Base-by-base conservation (phyloP, 495 filamentous ascomycete species). In the Aspergillus ellipticus region DNA sequence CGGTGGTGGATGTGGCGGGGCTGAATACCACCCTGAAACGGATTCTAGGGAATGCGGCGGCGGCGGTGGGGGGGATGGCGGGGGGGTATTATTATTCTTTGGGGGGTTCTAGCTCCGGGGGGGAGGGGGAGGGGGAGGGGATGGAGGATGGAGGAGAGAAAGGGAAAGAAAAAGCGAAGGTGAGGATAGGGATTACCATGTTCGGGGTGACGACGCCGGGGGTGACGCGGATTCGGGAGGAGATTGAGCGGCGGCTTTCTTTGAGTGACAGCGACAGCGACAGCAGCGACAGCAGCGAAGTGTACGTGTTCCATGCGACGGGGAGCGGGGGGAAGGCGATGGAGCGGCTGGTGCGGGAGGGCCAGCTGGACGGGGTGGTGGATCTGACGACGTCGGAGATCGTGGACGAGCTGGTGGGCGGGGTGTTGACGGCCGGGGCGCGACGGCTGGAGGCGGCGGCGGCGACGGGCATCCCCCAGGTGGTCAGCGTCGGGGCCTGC, bases 301-400 rank as follows among this genome's bases (percentile, higher is more conserved):
- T 82, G 9, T 85, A 81, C 55, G 73, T 87, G 10, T 89, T 89
- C 60, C 86, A 89, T 56, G 84, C 85, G 7, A 89, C 86, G 0
- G 87, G 86, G 1, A 70, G 78, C 16, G 86, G 87, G 3, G 86
- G 86, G 0, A 71, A 75, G 21, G 83, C 85, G 1, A 81, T 90
- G 86, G 87, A 90, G 64, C 71, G 83, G 1, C 66, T 89, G 3
- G 68, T 86, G 0, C 31, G 48, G 1, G 80, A 85, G 46, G 70
- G 68, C 1, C 72, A 67, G 11, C 61, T 90, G 0, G 80, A 87
- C 50, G 86, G 80, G 3, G 74, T 90, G 0, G 63, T 88, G 3
- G 86, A 90, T 56, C 55, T 90, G 5, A 90, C 87, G 2, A 89
- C 85, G 0, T 86, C 83, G 0, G 87, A 89, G 64, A 71, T 89